Evolutionary conservation across 202 grass and related monocot genomes (phyloP), one percentile per base, ranked within the genome.

Genomic region (Setaria italica): DNA sequence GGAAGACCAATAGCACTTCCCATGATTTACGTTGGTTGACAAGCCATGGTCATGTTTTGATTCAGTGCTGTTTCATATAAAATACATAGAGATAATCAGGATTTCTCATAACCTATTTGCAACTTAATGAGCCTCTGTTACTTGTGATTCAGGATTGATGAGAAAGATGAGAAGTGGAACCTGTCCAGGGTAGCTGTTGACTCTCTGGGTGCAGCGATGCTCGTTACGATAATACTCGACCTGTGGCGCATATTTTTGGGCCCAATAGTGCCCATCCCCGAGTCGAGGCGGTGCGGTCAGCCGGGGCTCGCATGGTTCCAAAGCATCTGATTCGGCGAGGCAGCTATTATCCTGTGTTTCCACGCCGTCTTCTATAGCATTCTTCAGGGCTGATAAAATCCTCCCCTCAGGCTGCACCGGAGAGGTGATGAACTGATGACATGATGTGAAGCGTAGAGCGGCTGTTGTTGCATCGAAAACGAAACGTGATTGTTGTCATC

Each of bases 241-340:
- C 34, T 98, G 0, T 98, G 95, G 93, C 95, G 93, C 19, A 91
- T 98, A 88, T 98, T 95, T 67, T 68, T 98, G 71, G 95, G 95
- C 56, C 91, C 95, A 45, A 88, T 98, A 78, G 84, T 95, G 11
- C 32, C 88, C 12, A 77, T 79, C 13, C 81, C 88, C 0, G 93
- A 92, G 73, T 90, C 78, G 16, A 91, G 71, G 80, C 76, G 43
- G 43, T 98, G 93, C 7, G 63, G 70, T 14, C 90, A 92, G 76
- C 89, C 84, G 9, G 95, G 95, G 67, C 93, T 98, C 46, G 91
- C 84, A 43, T 98, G 95, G 95, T 98, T 98, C 75, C 82, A 80
- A 32, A 90, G 90, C 56, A 58, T 66, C 20, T 98, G 80, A 88
- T 57, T 13, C 9, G 6, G 11, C 7, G 41, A 35, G 16, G 1